Base-by-base conservation (phyloP, 2,329 filamentous ascomycete species). In the Torrubiellomyces zombiae region DNA sequence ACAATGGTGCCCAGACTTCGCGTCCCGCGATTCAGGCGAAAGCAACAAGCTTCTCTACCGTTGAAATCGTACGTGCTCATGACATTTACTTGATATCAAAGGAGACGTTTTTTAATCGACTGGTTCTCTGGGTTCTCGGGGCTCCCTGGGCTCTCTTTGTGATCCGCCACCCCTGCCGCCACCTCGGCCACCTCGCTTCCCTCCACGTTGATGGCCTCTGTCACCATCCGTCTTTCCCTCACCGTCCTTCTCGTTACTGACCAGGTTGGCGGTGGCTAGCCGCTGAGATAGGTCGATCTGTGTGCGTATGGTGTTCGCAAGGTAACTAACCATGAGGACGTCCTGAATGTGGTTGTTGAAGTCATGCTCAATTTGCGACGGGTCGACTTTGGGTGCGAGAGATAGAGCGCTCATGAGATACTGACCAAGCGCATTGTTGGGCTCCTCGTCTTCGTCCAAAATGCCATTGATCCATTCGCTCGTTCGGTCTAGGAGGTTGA, bases 321-420 rank as follows among this genome's bases (percentile, higher is more conserved):
- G 69, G 63, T 98, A 98, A 39, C 83, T 92, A 43, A 98, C 85
- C 53, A 95, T 85, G 38, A 98, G 74, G 32, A 98, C 85, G 53
- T 98, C 89, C 62, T 98, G 89, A 55, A 98, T 83, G 61, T 98
- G 89, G 64, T 92, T 93, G 72, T 98, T 98, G 71, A 98, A 98
- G 63, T 95, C 85, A 49, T 77, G 69, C 66, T 98, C 89, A 47
- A 98, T 85, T 50, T 91, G 78, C 33, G 73, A 67, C 18, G 76
- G 63, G 44, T 93, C 81, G 32, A 95, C 89, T 67, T 95, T 98
- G 45, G 89, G 89, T 28, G 86, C 82, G 35, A 98, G 63, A 23
- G 80, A 85, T 35, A 98, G 69, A 19, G 86, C 76, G 53, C 92
- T 92, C 65, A 95, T 79, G 38, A 98, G 64, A 58, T 83, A 92